These are phyloP conservation scores for Suillus paluster DNA, from an alignment of 768 basidiomycete species.

Conservation along the genomic window DNA sequence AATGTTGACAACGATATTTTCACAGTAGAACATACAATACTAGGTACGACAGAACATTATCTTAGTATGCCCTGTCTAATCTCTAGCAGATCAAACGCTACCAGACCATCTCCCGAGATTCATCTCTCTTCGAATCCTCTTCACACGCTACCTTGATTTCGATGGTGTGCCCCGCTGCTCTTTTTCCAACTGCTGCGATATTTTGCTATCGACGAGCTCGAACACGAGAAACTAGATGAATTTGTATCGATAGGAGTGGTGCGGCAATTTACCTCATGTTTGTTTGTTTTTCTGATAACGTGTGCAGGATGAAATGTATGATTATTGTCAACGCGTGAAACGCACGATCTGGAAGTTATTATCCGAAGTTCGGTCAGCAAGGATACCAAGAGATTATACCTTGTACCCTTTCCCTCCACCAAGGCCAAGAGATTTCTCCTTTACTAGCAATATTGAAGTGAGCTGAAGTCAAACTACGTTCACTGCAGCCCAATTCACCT, in stretches of 20 bases:
- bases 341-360: conserved; percentile 87
- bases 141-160: conserved; percentile 83
- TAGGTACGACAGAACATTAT: conserved; percentile 35
- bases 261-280: conserved; percentile 24
- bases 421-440: conserved; percentile 89
- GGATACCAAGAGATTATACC: conserved; percentile 81
- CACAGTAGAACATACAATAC: conserved; percentile 38
- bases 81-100: conserved; percentile 57
- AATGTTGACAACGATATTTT: conserved; percentile 62
- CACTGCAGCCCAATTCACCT: not conserved
- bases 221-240: conserved; percentile 83
- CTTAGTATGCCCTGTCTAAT: not conserved
- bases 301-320: conserved; percentile 89
- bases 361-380: conserved; percentile 74
- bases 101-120: conserved; percentile 65
- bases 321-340: conserved; percentile 80
- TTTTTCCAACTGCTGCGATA: conserved; percentile 81
- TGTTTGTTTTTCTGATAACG: conserved; percentile 12
- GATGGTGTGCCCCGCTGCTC: conserved; percentile 80
- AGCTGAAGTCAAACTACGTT: not conserved
- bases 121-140: conserved; percentile 70
- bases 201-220: conserved; percentile 77
- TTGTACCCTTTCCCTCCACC: conserved; percentile 90
- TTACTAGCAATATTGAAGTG: conserved; percentile 74
- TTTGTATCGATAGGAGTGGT: conserved; percentile 71